Evolutionary conservation across 306 rosid genomes (phyloP).

Genomic region (Psophocarpus tetragonolobus): DNA sequence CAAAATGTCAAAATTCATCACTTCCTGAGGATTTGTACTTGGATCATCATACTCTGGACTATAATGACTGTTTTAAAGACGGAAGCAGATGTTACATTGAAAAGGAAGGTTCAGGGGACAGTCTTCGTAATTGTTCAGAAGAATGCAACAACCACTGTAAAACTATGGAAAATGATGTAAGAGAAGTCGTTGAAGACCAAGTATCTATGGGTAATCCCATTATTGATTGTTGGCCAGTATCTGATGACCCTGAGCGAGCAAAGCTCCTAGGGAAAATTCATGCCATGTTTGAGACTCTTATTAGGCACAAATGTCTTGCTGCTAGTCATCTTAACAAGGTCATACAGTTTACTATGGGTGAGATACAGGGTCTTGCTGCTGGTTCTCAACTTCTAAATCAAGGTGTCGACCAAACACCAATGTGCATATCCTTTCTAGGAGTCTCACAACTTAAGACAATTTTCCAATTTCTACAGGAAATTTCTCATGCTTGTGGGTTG

Average conservation of each 20-base stretch:
- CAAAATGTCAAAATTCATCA: slow-evolving; percentile 43
- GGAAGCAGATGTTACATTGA: slow-evolving; percentile 54
- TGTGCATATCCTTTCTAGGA: slow-evolving; percentile 89
- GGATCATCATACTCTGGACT: slow-evolving; percentile 46
- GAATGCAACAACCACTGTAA: slow-evolving; percentile 46
- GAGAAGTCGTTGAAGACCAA: slow-evolving; percentile 46
- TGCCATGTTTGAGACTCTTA: slow-evolving; percentile 68
- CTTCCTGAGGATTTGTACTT: slow-evolving; percentile 51
- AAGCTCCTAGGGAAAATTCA: slow-evolving; percentile 86
- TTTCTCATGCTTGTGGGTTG: slow-evolving; percentile 77
- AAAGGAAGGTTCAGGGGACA: slow-evolving; percentile 44
- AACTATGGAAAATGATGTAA: slow-evolving; percentile 41
- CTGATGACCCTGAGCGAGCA: slow-evolving; percentile 78
- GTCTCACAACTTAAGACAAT: slow-evolving; percentile 77
- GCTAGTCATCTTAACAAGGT: slow-evolving; percentile 82
- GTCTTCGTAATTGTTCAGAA: slow-evolving; percentile 34
- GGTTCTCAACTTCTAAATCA: slow-evolving; percentile 78
- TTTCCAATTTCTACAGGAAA: slow-evolving; percentile 86
- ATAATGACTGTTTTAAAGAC: slow-evolving; percentile 58
- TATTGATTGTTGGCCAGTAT: slow-evolving; percentile 70
- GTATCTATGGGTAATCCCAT: slow-evolving; percentile 43
- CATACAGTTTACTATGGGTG: slow-evolving; percentile 75
- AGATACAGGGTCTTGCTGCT: slow-evolving; percentile 71
- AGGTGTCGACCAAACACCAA: slow-evolving; percentile 77
- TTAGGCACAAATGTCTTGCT: slow-evolving; percentile 77